A percentile compares a stretch with the other conserved stretches of the same genome.
Conservation (phyloP, 1,284 basidiomycete species). For the Golubevia sp. region DNA sequence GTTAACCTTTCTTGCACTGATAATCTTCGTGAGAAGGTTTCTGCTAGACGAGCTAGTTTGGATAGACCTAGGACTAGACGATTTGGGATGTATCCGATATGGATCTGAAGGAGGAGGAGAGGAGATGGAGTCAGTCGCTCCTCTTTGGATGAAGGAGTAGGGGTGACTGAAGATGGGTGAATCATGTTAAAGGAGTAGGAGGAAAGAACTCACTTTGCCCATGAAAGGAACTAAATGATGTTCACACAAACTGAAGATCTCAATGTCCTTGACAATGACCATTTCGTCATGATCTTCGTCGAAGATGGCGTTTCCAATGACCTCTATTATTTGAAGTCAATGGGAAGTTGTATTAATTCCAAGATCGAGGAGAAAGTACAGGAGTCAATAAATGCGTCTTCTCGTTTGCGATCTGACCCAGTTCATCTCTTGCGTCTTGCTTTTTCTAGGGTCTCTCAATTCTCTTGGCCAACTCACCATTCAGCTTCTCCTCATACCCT, state of each 20-base stretch:
- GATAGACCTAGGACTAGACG: slow-evolving; percentile 93
- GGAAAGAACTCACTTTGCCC: slow-evolving; percentile 75
- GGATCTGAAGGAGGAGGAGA: slow-evolving; percentile 23
- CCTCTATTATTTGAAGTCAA: slow-evolving; percentile 68
- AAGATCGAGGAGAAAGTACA: neutral
- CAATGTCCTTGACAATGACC: slow-evolving; percentile 97
- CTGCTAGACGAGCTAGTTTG: slow-evolving; percentile 94
- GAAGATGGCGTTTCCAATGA: slow-evolving; percentile 98
- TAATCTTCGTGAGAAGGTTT: slow-evolving; percentile 91
- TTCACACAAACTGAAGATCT: slow-evolving; percentile 95
- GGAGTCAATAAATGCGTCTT: too few relatives aligned
- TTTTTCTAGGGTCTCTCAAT: neutral
- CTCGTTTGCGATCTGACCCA: too few relatives aligned
- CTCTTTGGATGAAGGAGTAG: neutral
- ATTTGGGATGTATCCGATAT: slow-evolving; percentile 88
- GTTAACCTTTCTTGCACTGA: slow-evolving; percentile 98
- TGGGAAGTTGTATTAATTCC: neutral
- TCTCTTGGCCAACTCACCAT: slow-evolving; percentile 66
- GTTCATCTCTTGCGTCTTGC: neutral
- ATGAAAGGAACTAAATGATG: slow-evolving; percentile 98
- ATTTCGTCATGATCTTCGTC: slow-evolving; percentile 99
- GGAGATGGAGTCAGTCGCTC: neutral
- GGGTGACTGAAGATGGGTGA: slow-evolving; percentile 7
- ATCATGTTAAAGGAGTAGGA: slow-evolving; percentile 8
- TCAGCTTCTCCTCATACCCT: slow-evolving; percentile 93